A percentile compares a stretch with the other conserved stretches of the same genome.
These are phyloP conservation scores for Naegleria lovaniensis DNA, from an alignment of 208 protist genomes.

Conservation along the genomic window DNA sequence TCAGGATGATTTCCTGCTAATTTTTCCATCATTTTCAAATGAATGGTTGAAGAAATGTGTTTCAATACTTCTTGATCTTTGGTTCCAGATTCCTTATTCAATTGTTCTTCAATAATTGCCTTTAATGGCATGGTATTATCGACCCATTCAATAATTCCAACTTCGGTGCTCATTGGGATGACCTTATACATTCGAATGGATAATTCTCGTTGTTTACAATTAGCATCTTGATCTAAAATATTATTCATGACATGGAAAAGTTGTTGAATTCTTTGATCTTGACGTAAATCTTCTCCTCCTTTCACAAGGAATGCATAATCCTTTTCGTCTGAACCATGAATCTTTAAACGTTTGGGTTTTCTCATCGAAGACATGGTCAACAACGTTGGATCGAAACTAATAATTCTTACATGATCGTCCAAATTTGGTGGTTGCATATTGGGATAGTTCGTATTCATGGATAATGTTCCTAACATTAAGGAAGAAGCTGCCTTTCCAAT, in stretches of 20 bases:
- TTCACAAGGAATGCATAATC: constrained; percentile 78
- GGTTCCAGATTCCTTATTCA: constrained; percentile 30
- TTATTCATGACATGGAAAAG: constrained; percentile 75
- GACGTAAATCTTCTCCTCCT: constrained; percentile 81
- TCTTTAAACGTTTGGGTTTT: constrained; percentile 68
- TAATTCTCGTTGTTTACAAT: constrained; percentile 35
- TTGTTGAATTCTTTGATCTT: constrained; percentile 82
- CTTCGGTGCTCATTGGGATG: constrained; percentile 63
- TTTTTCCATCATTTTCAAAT: background rate
- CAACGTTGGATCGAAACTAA: constrained; percentile 55
- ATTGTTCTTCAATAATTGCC: constrained; percentile 50
- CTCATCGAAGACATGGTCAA: constrained; percentile 69
- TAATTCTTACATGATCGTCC: constrained; percentile 27
- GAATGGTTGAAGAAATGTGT: background rate
- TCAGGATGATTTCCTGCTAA: background rate
- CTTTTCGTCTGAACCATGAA: constrained; percentile 66
- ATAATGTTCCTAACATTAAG: background rate
- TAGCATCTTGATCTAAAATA: constrained; percentile 36
- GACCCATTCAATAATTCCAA: constrained; percentile 84
- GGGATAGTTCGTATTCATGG: background rate
- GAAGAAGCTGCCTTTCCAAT: constrained; percentile 21
- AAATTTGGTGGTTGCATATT: background rate
- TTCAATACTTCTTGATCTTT: background rate
- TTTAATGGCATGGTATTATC: constrained; percentile 62
- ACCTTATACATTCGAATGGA: constrained; percentile 66